phyloP scores from a whole-genome alignment of 257 asterid genomes.

The Linderniella brevidens region DNA sequence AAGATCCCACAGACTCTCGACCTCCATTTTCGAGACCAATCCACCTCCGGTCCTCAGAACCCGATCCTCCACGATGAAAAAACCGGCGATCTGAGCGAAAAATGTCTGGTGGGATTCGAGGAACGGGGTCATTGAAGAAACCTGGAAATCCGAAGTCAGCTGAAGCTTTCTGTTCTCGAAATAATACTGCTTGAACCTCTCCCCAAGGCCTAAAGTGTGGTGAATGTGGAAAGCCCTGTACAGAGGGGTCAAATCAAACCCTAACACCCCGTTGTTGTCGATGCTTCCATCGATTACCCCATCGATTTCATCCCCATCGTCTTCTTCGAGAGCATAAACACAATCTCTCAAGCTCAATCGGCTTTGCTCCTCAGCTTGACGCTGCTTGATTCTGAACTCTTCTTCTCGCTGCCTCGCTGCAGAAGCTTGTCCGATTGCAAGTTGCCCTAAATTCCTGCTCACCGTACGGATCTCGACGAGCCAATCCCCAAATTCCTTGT shows the following conservation, averaged over 20 bases:
- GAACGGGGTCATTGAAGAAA: constrained; percentile 91
- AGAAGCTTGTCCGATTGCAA: constrained; percentile 97
- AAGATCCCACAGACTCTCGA: constrained; percentile 94
- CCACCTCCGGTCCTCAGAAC: constrained; percentile 90
- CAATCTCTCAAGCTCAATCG: constrained; percentile 76
- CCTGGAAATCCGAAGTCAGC: constrained; percentile 93
- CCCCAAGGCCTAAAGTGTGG: constrained; percentile 82
- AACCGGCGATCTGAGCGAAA: constrained; percentile 95
- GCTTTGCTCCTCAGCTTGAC: constrained; percentile 98
- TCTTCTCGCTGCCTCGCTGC: constrained; percentile 93
- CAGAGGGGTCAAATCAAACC: constrained; percentile 82
- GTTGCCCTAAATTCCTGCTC: constrained; percentile 83
- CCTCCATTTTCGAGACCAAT: constrained; percentile 70
- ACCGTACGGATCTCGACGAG: constrained; percentile 79
- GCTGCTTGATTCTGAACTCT: constrained; percentile 78
- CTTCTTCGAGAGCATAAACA: constrained; percentile 86
- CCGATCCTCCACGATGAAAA: constrained; percentile 88
- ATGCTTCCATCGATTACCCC: constrained; percentile 25
- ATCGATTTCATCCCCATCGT: constrained; percentile 52
- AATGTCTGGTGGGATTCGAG: constrained; percentile 91
- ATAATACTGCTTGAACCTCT: constrained; percentile 67
- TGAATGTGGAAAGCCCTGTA: constrained; percentile 79
- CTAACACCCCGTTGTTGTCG: constrained; percentile 35
- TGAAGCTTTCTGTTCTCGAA: constrained; percentile 93
- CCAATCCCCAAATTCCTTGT: constrained; percentile 94